Percentiles rank a stretch among this genome's conserved stretches.
phyloP scores from a whole-genome alignment of 2,329 filamentous ascomycete species.

The Daldinia sp. region DNA sequence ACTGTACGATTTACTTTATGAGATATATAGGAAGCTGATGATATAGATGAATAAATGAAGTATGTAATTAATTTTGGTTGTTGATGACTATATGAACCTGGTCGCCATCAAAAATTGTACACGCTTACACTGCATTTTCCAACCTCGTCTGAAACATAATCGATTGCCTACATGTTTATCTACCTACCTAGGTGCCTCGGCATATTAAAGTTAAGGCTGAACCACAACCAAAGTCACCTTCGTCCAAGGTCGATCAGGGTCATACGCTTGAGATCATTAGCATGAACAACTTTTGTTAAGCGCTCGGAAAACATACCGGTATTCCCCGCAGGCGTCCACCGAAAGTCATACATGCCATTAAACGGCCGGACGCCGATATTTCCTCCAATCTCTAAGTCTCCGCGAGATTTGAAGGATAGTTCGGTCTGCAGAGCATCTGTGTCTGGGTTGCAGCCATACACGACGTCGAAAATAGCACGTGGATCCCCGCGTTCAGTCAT shows the following conservation, averaged over 20 bases:
- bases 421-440: constrained; percentile 57
- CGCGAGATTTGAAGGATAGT: constrained; percentile 52
- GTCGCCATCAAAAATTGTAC: too few relatives aligned
- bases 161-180: too few relatives aligned
- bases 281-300: background rate
- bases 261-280: constrained; percentile 29
- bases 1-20: background rate
- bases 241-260: constrained; percentile 36
- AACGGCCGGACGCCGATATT: constrained; percentile 57
- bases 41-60: background rate
- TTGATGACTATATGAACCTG: background rate
- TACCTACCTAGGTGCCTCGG: too few relatives aligned
- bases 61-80: background rate
- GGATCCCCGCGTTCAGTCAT: constrained; percentile 60
- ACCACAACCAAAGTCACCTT: constrained; percentile 37
- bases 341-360: constrained; percentile 57
- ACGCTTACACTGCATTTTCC: too few relatives aligned
- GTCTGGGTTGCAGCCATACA: constrained; percentile 58
- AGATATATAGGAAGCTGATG: background rate
- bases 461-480: constrained; percentile 56
- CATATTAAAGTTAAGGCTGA: background rate
- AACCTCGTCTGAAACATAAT: too few relatives aligned
- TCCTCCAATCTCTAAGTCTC: constrained; percentile 51
- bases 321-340: constrained; percentile 57
- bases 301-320: constrained; percentile 47